Evolutionary conservation across 164 flowering plant species (phyloP).

Genomic region (Akebia trifoliata): DNA sequence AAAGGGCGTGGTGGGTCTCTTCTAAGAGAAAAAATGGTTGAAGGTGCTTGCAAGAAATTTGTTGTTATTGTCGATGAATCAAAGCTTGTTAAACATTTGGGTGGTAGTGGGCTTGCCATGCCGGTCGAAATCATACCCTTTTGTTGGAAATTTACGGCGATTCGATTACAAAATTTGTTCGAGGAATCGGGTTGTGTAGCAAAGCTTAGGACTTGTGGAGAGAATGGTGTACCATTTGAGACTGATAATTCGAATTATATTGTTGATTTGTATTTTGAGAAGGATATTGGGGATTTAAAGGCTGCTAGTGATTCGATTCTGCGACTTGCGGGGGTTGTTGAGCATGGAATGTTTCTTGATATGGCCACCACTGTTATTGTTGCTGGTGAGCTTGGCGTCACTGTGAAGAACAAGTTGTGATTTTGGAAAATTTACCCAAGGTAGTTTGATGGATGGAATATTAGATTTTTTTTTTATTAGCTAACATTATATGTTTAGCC

Average conservation of each 20-base stretch:
- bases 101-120: slow-evolving; percentile 76
- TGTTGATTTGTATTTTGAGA: slow-evolving; percentile 76
- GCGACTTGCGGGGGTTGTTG: slow-evolving; percentile 79
- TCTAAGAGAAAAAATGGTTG: slow-evolving; percentile 86
- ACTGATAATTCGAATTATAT: slow-evolving; percentile 83
- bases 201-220: slow-evolving; percentile 43
- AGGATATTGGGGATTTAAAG: slow-evolving; percentile 63
- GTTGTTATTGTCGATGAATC: slow-evolving; percentile 79
- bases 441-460: no score
- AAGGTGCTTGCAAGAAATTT: slow-evolving; percentile 58
- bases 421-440: no score
- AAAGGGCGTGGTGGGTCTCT: slow-evolving; percentile 93
- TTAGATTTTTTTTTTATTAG: no score
- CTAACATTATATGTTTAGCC: no score
- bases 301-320: slow-evolving; percentile 66
- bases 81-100: slow-evolving; percentile 57
- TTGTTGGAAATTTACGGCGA: slow-evolving; percentile 68
- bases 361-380: slow-evolving; percentile 90
- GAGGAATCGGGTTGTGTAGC: slow-evolving; percentile 62
- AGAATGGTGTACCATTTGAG: slow-evolving; percentile 41
- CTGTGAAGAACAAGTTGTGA: slow-evolving; percentile 54
- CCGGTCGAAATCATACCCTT: slow-evolving; percentile 84
- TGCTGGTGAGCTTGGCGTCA: slow-evolving; percentile 67
- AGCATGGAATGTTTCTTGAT: slow-evolving; percentile 96
- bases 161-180: slow-evolving; percentile 49